phyloP scores from a whole-genome alignment of 371 early-diverging fungal genomes.

The Mortierella sp. region DNA sequence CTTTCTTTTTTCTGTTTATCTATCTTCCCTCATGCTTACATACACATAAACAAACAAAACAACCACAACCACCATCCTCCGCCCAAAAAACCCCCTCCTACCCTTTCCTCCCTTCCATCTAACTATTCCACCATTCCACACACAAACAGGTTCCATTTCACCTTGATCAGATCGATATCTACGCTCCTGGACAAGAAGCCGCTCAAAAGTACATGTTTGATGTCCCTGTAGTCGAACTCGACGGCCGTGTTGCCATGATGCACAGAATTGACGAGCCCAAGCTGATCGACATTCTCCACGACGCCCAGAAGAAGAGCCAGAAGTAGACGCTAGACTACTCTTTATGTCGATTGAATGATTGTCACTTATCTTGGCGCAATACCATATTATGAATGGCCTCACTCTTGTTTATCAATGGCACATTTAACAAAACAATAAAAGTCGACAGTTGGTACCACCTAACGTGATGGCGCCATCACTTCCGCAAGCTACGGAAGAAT shows the following conservation, averaged over 20 bases:
- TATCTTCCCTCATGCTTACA: neutral
- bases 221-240: constrained; percentile 52
- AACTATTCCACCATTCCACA: too few species aligned
- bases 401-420: neutral
- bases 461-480: neutral
- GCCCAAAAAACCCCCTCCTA: neutral
- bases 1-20: neutral
- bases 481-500: too few species aligned
- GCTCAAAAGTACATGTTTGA: constrained; percentile 59
- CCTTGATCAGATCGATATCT: constrained; percentile 52
- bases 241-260: constrained; percentile 56
- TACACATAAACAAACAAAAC: neutral
- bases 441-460: neutral
- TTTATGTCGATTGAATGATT: neutral
- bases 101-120: neutral
- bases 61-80: neutral
- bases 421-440: neutral
- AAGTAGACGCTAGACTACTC: neutral
- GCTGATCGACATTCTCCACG: constrained; percentile 44
- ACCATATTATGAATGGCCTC: neutral
- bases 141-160: constrained; percentile 41
- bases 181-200: constrained; percentile 48
- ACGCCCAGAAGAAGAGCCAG: constrained; percentile 7
- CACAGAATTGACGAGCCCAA: constrained; percentile 51
- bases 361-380: neutral